phyloP scores from a whole-genome alignment of 2,329 filamentous ascomycete genomes.

The Thelonectria rubi region DNA sequence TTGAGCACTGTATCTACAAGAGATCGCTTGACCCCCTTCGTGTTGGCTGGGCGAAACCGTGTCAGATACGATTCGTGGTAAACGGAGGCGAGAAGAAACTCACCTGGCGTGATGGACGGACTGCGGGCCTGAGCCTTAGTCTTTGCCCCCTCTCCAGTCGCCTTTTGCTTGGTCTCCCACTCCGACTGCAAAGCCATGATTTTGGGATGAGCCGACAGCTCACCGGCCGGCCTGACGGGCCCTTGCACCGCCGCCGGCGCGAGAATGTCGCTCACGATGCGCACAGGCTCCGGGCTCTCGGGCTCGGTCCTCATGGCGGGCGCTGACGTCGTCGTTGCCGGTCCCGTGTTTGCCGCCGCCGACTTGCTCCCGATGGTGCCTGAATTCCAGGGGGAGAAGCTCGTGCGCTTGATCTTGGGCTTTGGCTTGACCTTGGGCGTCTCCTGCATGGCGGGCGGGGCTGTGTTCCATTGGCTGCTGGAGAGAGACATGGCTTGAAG shows the following conservation, averaged over 20 bases:
- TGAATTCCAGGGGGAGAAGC: conserved; percentile 31
- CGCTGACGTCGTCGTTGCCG: neutral
- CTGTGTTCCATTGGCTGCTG: neutral
- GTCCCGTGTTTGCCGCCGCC: neutral
- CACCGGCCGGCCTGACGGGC: conserved; percentile 5
- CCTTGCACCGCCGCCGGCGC: conserved; percentile 1
- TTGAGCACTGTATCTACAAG: neutral
- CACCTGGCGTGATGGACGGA: neutral
- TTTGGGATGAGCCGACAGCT: conserved; percentile 30
- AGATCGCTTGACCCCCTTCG: neutral
- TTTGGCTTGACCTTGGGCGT: neutral
- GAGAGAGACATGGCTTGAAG: neutral
- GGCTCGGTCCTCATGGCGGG: conserved; percentile 2
- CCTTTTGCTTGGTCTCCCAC: conserved; percentile 39
- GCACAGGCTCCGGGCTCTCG: conserved; percentile 22
- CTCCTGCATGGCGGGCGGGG: conserved; percentile 17
- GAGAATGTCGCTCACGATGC: conserved; percentile 40
- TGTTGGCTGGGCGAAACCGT: neutral
- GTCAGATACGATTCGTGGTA: neutral
- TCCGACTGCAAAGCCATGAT: conserved; percentile 44
- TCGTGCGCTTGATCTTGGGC: conserved; percentile 28
- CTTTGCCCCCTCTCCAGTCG: neutral
- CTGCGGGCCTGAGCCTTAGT: neutral
- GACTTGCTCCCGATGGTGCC: conserved; percentile 22
- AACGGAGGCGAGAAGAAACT: neutral